Conservation (phyloP, 139 green algal species). For the Chlamydomonas incerta region DNA sequence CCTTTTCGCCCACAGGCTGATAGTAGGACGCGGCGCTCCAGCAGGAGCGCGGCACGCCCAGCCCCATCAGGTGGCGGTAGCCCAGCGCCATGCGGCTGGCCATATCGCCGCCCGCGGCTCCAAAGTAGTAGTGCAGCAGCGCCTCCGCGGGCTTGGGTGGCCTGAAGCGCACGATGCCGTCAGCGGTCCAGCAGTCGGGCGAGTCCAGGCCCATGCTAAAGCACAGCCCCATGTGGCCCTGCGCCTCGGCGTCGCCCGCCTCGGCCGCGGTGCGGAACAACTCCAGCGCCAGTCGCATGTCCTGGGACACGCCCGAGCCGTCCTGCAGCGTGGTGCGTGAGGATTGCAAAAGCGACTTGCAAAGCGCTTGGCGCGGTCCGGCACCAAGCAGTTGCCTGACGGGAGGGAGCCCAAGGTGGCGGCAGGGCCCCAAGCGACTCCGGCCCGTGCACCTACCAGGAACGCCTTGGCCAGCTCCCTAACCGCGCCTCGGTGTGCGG, state of each 20-base stretch:
- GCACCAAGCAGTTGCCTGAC: too few relatives aligned
- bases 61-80: slow-evolving; percentile 83
- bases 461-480: slow-evolving; percentile 60
- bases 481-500: slow-evolving; percentile 41
- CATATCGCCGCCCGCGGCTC: slow-evolving; percentile 73
- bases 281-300: slow-evolving; percentile 70
- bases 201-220: slow-evolving; percentile 71
- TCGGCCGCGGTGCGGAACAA: slow-evolving; percentile 76
- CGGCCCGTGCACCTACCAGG: slow-evolving; percentile 47
- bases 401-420: too few relatives aligned
- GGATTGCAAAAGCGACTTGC: too few relatives aligned
- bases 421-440: too few relatives aligned
- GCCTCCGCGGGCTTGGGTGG: slow-evolving; percentile 67
- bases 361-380: too few relatives aligned
- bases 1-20: slow-evolving; percentile 76
- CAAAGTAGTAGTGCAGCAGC: slow-evolving; percentile 88
- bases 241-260: slow-evolving; percentile 76
- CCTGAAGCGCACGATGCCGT: slow-evolving; percentile 48
- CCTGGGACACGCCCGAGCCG: slow-evolving; percentile 60
- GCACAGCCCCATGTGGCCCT: slow-evolving; percentile 77
- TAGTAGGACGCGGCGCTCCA: slow-evolving; percentile 89
- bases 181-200: slow-evolving; percentile 32
- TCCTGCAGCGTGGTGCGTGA: slow-evolving; percentile 34
- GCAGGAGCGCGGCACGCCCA: slow-evolving; percentile 85
- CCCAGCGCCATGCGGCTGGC: slow-evolving; percentile 81